A percentile compares a stretch with the other conserved stretches of the same genome.
phyloP scores from a whole-genome alignment of 306 rosid species.

The Acacia melanoxylon region DNA sequence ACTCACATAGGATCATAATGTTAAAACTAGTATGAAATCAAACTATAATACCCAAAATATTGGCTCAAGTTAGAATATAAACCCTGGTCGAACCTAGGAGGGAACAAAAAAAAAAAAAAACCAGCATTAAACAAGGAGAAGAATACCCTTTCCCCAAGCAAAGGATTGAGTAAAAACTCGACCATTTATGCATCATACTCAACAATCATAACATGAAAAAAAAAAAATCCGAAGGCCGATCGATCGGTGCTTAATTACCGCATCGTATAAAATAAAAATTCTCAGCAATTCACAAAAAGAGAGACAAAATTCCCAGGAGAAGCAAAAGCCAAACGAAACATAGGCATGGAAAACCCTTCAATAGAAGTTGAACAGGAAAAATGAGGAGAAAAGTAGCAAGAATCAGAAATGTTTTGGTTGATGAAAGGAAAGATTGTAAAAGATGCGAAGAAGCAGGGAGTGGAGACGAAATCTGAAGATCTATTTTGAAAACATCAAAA shows the following conservation, averaged over 20 bases:
- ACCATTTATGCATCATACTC: background rate
- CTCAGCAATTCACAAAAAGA: background rate
- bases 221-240: background rate
- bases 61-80: background rate
- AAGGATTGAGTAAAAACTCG: background rate
- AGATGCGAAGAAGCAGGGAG: background rate
- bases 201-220: background rate
- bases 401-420: background rate
- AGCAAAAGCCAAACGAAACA: background rate
- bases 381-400: background rate
- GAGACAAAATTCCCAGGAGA: background rate
- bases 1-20: background rate
- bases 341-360: background rate
- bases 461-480: constrained; percentile 30
- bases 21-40: background rate
- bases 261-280: background rate
- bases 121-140: background rate
- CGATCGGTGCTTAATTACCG: background rate
- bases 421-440: background rate
- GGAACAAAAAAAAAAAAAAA: too few species aligned
- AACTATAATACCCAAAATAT: background rate
- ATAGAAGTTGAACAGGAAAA: background rate
- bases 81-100: background rate
- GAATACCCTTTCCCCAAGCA: background rate
- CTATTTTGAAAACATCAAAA: constrained; percentile 14